Evolutionary conservation across 2,329 filamentous ascomycete species (phyloP), one percentile per base, ranked within the genome.

Genomic region (Ascochyta rabiei): DNA sequence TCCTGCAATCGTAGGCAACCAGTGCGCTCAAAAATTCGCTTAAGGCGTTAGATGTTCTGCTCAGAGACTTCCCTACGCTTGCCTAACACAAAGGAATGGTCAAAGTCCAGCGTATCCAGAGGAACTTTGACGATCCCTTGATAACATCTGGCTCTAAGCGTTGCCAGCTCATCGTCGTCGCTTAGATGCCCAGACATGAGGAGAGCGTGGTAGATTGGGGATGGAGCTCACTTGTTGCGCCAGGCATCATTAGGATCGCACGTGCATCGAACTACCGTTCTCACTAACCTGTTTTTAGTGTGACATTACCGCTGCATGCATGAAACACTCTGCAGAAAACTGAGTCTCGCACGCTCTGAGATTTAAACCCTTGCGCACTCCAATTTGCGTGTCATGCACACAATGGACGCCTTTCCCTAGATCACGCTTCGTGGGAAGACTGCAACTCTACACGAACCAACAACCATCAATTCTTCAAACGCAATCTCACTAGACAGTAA

Each of bases 1-100:
- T 63, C 63, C 33, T 65, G 28, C 8, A 56, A 35, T 18, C 48
- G 18, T 45, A 38, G 23, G 43, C 37, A 62, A 24, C 60, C 48
- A 12, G 23, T 46, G 5, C 23, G 43, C 37, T 37, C 10, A 15
- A 38, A 38, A 12, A 38, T 38, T 15, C 15, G n/a, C 19, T 6
- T 18, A 38, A 38, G 28, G 28, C 28, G 28, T 31, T 31, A 13
- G 28, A 31, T 13, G 28, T 31, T 31, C 28, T 31, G 9, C 28
- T 31, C 10, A 31, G 28, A 31, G 28, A 13, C 10, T 31, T 31
- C 28, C 10, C 9, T 31, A 13, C 28, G 28, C 9, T 31, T 31
- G 28, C 28, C 28, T 13, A 31, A 31, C 9, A 31, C 9, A 12
- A 31, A 31, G 28, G 28, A 9, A 31, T 31, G 9, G 10, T 31